Percentiles rank a stretch among this genome's conserved stretches.
Conservation (phyloP, 495 filamentous ascomycete species). For the Aspergillus coremiiformis region DNA sequence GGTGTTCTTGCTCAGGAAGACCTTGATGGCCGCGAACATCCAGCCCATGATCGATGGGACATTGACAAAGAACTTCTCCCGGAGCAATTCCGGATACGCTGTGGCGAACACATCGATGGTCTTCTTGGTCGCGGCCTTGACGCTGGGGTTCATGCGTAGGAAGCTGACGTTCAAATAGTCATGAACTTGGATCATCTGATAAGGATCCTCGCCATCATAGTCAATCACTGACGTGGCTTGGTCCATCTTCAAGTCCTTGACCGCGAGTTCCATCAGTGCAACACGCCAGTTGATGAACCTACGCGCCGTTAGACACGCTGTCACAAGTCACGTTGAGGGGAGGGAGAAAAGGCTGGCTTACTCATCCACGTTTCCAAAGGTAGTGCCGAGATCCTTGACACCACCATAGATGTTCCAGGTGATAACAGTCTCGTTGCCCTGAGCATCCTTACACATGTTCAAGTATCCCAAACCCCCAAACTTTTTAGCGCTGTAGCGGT, state of each 20-base stretch:
- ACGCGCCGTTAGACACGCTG: neutral
- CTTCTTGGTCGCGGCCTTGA: conserved; percentile 65
- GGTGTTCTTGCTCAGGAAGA: conserved; percentile 70
- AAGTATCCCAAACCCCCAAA: conserved; percentile 49
- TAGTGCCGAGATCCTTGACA: conserved; percentile 61
- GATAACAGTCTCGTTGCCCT: conserved; percentile 40
- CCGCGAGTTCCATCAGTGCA: conserved; percentile 74
- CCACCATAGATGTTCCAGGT: conserved; percentile 87
- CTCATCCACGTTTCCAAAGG: conserved; percentile 73
- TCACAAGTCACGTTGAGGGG: neutral
- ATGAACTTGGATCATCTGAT: conserved; percentile 84
- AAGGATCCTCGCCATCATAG: conserved; percentile 66
- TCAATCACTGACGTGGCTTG: conserved; percentile 64
- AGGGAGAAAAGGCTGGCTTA: conserved; percentile 43
- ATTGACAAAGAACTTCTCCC: conserved; percentile 90
- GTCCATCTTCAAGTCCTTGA: conserved; percentile 59
- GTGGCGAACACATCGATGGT: conserved; percentile 69
- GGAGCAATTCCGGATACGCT: conserved; percentile 80
- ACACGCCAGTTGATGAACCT: conserved; percentile 83
- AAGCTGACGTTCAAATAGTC: conserved; percentile 82
- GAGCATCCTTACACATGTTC: conserved; percentile 36
- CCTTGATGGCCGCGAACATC: conserved; percentile 72
- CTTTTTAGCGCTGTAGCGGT: conserved; percentile 44
- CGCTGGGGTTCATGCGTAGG: conserved; percentile 60
- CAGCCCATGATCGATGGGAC: conserved; percentile 83